Conservation (phyloP, 2,329 filamentous ascomycete genomes). For the Aureobasidium sp. region DNA sequence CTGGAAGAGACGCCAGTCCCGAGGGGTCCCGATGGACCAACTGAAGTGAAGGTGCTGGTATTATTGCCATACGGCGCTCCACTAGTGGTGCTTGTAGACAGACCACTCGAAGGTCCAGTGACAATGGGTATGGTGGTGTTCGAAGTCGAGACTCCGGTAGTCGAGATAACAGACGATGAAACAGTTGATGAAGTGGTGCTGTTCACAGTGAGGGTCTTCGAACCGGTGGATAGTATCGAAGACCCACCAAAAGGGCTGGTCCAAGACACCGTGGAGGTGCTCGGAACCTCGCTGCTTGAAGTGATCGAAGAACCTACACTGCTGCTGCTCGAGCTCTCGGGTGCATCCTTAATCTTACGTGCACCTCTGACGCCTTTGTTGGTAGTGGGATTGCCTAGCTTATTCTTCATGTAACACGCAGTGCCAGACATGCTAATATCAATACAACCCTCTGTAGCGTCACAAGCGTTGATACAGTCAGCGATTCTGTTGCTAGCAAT, state of each 20-base stretch:
- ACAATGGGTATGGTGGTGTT: not conserved
- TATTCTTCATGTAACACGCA: constrained; percentile 17
- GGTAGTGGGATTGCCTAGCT: not conserved
- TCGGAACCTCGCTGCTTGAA: not conserved
- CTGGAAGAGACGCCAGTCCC: not conserved
- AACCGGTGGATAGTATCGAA: not conserved
- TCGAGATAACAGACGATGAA: not conserved
- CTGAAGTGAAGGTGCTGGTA: not conserved
- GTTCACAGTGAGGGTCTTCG: not conserved
- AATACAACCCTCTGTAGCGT: constrained; percentile 14
- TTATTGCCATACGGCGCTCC: not conserved
- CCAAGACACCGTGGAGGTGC: not conserved
- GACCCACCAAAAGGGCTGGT: not conserved
- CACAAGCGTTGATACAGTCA: constrained; percentile 16
- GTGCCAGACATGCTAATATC: constrained; percentile 17
- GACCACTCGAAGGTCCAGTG: not conserved
- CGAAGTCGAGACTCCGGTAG: not conserved
- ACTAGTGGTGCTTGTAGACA: not conserved
- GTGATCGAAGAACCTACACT: not conserved
- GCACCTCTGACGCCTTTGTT: constrained; percentile 7
- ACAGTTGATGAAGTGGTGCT: not conserved
- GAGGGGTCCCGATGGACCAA: not conserved
- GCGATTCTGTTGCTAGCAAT: constrained; percentile 12
- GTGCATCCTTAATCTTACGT: constrained; percentile 10
- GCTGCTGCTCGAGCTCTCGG: constrained; percentile 7